Evolutionary conservation across 2,329 filamentous ascomycete genomes (phyloP), one percentile per base, ranked within the genome.

Genomic region (Cryphonectria parasitica): DNA sequence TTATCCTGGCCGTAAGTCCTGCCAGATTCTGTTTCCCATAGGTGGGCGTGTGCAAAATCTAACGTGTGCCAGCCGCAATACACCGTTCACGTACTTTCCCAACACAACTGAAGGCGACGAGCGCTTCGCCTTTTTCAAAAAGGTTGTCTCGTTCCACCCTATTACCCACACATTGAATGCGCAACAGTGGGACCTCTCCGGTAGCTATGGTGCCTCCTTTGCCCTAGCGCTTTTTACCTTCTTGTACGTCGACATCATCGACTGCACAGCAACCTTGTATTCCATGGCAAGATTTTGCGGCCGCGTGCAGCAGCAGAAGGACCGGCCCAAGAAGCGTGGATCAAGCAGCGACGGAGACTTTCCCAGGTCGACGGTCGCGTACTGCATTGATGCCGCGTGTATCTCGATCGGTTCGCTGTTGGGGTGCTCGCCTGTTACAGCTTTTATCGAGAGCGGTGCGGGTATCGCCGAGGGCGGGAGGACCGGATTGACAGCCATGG

Each of bases 381-480:
- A 93, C 79, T 91, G 87, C 75, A 89, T 88, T 3, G 91, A 94
- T 74, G 91, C 91, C 0, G 80, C 90, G 19, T 90, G 89, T 72
- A 92, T 94, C 73, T 91, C 90, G 0, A 87, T 94, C 64, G 90
- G 91, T 3, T 89, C 92, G 6, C 83, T 97, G 1, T 85, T 97
- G 64, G 94, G 94, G 65, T 88, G 87, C 13, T 91, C 94, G 0
- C 94, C 94, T 0, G 92, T 97, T 4, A 97, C 93, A 0, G 93
- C 93, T 13, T 97, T 94, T 77, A 90, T 97, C 76, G 94, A 97
- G 81, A 94, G 91, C n/a, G 93, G 93, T 77, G 94, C 94, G 11
- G 94, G 94, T 75, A 97, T 97, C 73, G 92, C 92, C 0, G 94
- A 97, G 80, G 94, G 94, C 66, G 94, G 93, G 61, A 90, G 91